Base-by-base conservation (phyloP, 2,329 filamentous ascomycete species). In the Lecanoromycetidae sp. region DNA sequence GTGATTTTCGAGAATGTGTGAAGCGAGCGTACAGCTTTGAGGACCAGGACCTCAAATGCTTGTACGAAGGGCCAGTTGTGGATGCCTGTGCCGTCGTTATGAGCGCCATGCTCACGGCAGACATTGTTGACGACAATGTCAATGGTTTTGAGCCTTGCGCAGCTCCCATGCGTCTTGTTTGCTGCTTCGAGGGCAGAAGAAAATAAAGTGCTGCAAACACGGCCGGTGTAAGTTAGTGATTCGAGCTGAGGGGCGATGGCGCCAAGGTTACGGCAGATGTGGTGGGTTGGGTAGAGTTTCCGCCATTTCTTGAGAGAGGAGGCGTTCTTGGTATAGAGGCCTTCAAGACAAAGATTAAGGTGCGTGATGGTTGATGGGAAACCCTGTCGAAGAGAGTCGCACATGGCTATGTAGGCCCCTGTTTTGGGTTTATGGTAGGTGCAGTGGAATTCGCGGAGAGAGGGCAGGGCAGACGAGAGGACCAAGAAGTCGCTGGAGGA, bases 41-140 rank as follows among this genome's bases (percentile, higher is more conserved):
- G 54, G 3, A 87, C 79, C 9, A 87, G 66, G 49, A 72, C 71
- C 62, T 86, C 82, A 55, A 87, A 87, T 0, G 79, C 75, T 20
- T 72, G 68, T 55, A 87, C 85, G 54, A 87, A 87, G 25, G 76
- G 71, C 66, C 81, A 75, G 56, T 85, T 81, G 17, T 79, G 80
- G 50, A 86, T 82, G 0, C 81, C 80, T 2, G 79, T 81, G 2
- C 79, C 80, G 54, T 84, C 80, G 52, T 78, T 72, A 67, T 70
- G 79, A 52, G 66, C 62, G 54, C 52, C 26, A 53, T 50, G 9
- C 44, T 48, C 66, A 3, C 80, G 75, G 56, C 83, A 87, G 60
- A 80, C 82, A 52, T 84, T 84, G 64, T 84, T 84, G 46, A 87
- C 79, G 0, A 80, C 80, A 36, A 87, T 63, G 56, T 87, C 82